These are phyloP conservation scores for Castanopsis chinensis DNA, from an alignment of 306 rosid genomes.

Conservation along the genomic window DNA sequence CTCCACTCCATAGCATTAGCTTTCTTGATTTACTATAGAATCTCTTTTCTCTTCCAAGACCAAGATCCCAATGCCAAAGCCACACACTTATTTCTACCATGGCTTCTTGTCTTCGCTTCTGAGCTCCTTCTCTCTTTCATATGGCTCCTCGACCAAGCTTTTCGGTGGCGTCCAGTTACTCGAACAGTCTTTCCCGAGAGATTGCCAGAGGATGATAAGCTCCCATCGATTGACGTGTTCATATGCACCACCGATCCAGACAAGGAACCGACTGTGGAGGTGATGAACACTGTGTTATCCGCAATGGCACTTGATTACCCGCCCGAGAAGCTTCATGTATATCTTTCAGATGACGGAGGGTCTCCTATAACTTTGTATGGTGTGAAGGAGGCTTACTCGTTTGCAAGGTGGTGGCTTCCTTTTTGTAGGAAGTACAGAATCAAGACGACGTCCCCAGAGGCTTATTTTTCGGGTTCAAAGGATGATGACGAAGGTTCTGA, in stretches of 20 bases:
- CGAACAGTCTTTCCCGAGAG: conserved; percentile 55
- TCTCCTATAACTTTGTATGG: conserved; percentile 46
- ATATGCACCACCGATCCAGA: conserved; percentile 67
- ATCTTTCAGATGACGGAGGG: conserved; percentile 74
- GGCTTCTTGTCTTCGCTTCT: conserved; percentile 52
- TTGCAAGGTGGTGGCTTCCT: conserved; percentile 69
- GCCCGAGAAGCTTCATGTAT: conserved; percentile 58
- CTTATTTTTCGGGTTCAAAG: conserved; percentile 44
- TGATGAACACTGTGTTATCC: conserved; percentile 74
- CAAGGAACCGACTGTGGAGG: conserved; percentile 63
- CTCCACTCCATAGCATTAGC: conserved; percentile 49
- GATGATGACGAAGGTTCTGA: conserved; percentile 21
- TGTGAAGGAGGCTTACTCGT: conserved; percentile 46
- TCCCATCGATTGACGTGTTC: conserved; percentile 64
- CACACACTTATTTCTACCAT: conserved; percentile 30
- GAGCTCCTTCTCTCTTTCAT: conserved; percentile 59
- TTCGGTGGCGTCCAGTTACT: conserved; percentile 50
- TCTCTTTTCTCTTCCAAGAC: conserved; percentile 37
- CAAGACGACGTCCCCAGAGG: conserved; percentile 51
- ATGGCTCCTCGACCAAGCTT: conserved; percentile 62
- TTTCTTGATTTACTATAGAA: conserved; percentile 52
- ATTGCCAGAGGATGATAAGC: conserved; percentile 48
- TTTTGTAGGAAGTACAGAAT: conserved; percentile 49
- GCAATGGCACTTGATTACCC: conserved; percentile 79
- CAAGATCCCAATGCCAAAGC: conserved; percentile 19